These are phyloP conservation scores for Brassica napus DNA, from an alignment of 345 rosid species.

Conservation along the genomic window Da-Ae NC_063445.1:14345001-14345500, in stretches of 20 bases:
- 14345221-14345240: neutral
- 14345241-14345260: neutral
- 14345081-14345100: neutral
- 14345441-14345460: slow-evolving; percentile 3
- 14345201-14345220: slow-evolving; percentile 5
- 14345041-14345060: neutral
- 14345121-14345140: neutral
- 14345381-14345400: slow-evolving; percentile 1
- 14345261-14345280: slow-evolving; percentile 9
- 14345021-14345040: neutral
- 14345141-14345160: neutral
- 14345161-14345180: slow-evolving; percentile 4
- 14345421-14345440: slow-evolving; percentile 2
- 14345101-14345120: slow-evolving; percentile 7
- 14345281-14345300: neutral
- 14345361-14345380: neutral
- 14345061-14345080: neutral
- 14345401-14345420: neutral
- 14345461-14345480: slow-evolving; percentile 14
- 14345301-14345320: slow-evolving; percentile 6
- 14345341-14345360: slow-evolving; percentile 5
- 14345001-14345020: neutral
- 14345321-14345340: slow-evolving; percentile 4
- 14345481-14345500: neutral
- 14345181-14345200: neutral